Percentiles rank a stretch among this genome's conserved stretches.
These are phyloP conservation scores for Aegilops bicornis DNA, from an alignment of 176 grass and related monocot species.

Conservation along the genomic window DNA sequence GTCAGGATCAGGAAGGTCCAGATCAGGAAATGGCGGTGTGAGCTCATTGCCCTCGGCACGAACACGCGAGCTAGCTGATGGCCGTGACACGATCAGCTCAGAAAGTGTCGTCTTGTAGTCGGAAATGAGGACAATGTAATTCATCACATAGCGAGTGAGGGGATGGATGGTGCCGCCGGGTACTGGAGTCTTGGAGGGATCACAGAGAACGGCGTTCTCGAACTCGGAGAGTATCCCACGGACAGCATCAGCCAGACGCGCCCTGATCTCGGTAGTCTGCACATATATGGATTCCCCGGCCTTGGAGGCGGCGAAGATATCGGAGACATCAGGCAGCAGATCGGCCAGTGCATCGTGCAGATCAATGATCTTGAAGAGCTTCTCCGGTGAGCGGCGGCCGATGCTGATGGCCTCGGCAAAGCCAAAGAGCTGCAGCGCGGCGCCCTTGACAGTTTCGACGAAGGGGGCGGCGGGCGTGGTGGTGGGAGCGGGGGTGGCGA, in stretches of 20 bases:
- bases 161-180: conserved; percentile 90
- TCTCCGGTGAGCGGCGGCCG: conserved; percentile 81
- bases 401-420: conserved; percentile 90
- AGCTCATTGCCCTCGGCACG: conserved; percentile 33
- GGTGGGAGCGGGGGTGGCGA: conserved; percentile 24
- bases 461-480: conserved; percentile 60
- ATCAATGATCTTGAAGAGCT: conserved; percentile 95
- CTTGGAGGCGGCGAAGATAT: conserved; percentile 67
- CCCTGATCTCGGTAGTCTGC: conserved; percentile 67
- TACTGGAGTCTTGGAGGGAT: conserved; percentile 68
- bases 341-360: conserved; percentile 78
- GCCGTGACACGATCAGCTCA: conserved; percentile 60
- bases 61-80: conserved; percentile 47
- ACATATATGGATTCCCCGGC: conserved; percentile 67
- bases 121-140: conserved; percentile 77
- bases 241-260: conserved; percentile 72
- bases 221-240: conserved; percentile 93
- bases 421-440: conserved; percentile 82
- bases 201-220: conserved; percentile 80
- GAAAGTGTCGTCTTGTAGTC: conserved; percentile 81
- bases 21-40: conserved; percentile 40
- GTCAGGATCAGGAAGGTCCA: conserved; percentile 69
- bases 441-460: conserved; percentile 75
- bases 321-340: conserved; percentile 72
- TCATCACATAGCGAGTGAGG: conserved; percentile 96